These are phyloP conservation scores for Eucalyptus sideroxylon DNA, from an alignment of 345 rosid genomes.

Conservation along the genomic window DNA sequence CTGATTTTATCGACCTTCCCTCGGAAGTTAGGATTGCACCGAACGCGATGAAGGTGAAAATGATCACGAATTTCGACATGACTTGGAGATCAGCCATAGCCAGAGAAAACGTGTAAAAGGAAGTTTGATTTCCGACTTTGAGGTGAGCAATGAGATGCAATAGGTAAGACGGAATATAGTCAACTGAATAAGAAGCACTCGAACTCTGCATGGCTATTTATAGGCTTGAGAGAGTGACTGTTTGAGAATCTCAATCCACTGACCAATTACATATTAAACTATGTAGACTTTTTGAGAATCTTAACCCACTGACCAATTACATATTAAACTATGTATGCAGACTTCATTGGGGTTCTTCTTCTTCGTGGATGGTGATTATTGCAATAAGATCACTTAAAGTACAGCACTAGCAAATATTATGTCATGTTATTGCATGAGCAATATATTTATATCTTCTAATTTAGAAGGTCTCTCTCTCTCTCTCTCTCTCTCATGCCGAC, in stretches of 20 bases:
- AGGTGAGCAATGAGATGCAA: background rate
- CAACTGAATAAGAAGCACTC: background rate
- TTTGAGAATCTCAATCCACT: background rate
- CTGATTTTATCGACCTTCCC: constrained; percentile 18
- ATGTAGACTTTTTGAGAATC: background rate
- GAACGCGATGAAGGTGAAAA: constrained; percentile 2
- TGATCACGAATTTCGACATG: background rate
- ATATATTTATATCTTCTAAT: background rate
- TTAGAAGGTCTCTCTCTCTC: background rate
- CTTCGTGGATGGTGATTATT: background rate
- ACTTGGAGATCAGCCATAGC: constrained; percentile 4
- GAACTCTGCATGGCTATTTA: background rate
- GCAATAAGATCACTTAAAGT: background rate
- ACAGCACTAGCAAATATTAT: background rate
- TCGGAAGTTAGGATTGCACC: constrained; percentile 1
- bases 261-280: background rate
- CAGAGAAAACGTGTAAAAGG: background rate
- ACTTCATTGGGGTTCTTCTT: background rate
- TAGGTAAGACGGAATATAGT: background rate
- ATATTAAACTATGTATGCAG: background rate
- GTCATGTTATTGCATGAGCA: background rate
- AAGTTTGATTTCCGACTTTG: background rate
- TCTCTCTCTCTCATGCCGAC: background rate
- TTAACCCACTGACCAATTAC: background rate
- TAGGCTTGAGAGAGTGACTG: background rate